Evolutionary conservation across 1,139 yeast species (phyloP).

Genomic region (Suhomyces anneliseae): DNA sequence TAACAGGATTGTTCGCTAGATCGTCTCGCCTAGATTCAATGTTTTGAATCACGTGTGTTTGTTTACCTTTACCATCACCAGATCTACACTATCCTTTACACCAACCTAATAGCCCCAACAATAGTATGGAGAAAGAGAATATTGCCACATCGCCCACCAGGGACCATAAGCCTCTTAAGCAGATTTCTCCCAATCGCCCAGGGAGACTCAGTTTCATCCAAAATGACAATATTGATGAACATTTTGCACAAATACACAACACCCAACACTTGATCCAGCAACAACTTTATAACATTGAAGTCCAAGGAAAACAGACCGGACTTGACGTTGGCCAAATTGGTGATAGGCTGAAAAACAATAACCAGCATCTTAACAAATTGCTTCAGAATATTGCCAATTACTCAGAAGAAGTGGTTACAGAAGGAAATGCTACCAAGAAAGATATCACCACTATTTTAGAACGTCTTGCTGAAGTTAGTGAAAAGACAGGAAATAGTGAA

Average conservation of each 20-base stretch:
- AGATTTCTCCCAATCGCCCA: conserved; percentile 31
- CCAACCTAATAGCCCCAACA: background rate
- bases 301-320: conserved; percentile 34
- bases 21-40: background rate
- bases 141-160: conserved; percentile 7
- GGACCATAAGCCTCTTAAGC: conserved; percentile 17
- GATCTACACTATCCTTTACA: background rate
- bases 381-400: conserved; percentile 34
- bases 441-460: conserved; percentile 27
- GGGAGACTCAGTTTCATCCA: conserved; percentile 32
- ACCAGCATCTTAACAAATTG: conserved; percentile 37
- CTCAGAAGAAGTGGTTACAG: conserved; percentile 37
- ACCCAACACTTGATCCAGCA: conserved; percentile 30
- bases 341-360: conserved; percentile 45
- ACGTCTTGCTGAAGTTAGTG: conserved; percentile 12
- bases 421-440: conserved; percentile 39
- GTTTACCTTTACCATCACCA: conserved; percentile 5
- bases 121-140: conserved; percentile 10
- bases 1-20: too few species aligned
- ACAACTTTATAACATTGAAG: conserved; percentile 34
- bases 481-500: background rate
- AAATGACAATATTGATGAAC: conserved; percentile 33
- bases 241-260: conserved; percentile 28
- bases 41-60: background rate
- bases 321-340: conserved; percentile 39